phyloP scores from a whole-genome alignment of 1,139 yeast species.

The Kodamaea fungicola region DNA sequence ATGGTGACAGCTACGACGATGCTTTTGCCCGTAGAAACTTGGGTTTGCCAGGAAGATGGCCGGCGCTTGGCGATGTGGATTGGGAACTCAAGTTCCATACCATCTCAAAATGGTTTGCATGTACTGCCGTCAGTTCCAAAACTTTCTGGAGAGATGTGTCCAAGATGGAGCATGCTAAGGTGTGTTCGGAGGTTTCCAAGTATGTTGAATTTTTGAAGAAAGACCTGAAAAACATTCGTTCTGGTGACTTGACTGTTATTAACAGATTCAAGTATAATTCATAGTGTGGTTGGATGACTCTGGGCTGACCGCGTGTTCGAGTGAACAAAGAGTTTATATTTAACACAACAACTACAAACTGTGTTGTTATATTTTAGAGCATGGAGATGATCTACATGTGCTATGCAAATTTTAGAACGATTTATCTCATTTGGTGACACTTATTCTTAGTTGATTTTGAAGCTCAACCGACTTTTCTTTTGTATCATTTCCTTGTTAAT shows the following conservation, averaged over 20 bases:
- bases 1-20: conserved; percentile 10
- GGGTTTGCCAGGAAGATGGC: conserved; percentile 14
- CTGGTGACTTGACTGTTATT: conserved; percentile 5
- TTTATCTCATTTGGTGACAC: too few relatives aligned
- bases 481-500: too few relatives aligned
- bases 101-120: conserved; percentile 32
- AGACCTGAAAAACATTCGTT: conserved; percentile 4
- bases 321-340: too few relatives aligned
- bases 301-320: too few relatives aligned
- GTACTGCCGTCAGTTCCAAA: conserved; percentile 23
- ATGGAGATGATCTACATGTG: too few relatives aligned
- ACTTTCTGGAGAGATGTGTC: conserved; percentile 22
- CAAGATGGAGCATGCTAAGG: conserved; percentile 18
- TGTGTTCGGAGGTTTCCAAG: conserved; percentile 23
- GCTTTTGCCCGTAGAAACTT: conserved; percentile 13
- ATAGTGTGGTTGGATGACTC: too few relatives aligned
- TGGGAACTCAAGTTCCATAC: conserved; percentile 37
- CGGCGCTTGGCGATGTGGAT: conserved; percentile 19
- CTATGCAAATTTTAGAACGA: too few relatives aligned
- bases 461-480: too few relatives aligned
- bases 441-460: too few relatives aligned
- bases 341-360: too few relatives aligned
- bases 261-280: conserved; percentile 1
- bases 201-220: conserved; percentile 26
- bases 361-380: too few relatives aligned